Evolutionary conservation across 169 alveolate species (phyloP).

Genomic region (Babesia ovis): DNA sequence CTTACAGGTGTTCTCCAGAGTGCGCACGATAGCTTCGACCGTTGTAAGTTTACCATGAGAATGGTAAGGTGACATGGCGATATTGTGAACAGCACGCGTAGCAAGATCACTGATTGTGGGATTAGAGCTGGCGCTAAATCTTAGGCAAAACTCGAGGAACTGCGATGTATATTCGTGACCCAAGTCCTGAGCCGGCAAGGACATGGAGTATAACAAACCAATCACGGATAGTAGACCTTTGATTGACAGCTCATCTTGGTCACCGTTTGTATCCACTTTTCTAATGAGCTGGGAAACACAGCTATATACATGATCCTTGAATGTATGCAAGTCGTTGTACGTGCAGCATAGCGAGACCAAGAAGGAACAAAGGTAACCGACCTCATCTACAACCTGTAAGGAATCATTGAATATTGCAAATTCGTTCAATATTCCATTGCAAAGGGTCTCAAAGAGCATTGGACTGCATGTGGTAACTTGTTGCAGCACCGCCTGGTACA

Average conservation of each 20-base stretch:
- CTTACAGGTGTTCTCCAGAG: conserved; percentile 14
- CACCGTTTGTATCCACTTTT: not conserved
- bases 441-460: not conserved
- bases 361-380: conserved; percentile 37
- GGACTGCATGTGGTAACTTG: conserved; percentile 20
- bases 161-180: conserved; percentile 22
- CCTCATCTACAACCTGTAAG: conserved; percentile 48
- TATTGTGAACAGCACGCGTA: conserved; percentile 36
- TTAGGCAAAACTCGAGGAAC: conserved; percentile 38
- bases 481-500: conserved; percentile 55
- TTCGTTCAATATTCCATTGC: conserved; percentile 14
- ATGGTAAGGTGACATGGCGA: conserved; percentile 43
- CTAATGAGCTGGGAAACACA: conserved; percentile 3
- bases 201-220: conserved; percentile 21
- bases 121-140: conserved; percentile 23
- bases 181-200: conserved; percentile 39
- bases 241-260: conserved; percentile 3
- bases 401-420: conserved; percentile 39
- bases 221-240: conserved; percentile 39
- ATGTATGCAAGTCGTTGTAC: not conserved
- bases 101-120: conserved; percentile 15
- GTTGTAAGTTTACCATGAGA: not conserved
- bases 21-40: conserved; percentile 12
- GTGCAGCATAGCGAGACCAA: conserved; percentile 16
- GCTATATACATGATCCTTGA: conserved; percentile 1